Base-by-base conservation (phyloP, 2,329 filamentous ascomycete species). In the Didymella keratinophila region DNA sequence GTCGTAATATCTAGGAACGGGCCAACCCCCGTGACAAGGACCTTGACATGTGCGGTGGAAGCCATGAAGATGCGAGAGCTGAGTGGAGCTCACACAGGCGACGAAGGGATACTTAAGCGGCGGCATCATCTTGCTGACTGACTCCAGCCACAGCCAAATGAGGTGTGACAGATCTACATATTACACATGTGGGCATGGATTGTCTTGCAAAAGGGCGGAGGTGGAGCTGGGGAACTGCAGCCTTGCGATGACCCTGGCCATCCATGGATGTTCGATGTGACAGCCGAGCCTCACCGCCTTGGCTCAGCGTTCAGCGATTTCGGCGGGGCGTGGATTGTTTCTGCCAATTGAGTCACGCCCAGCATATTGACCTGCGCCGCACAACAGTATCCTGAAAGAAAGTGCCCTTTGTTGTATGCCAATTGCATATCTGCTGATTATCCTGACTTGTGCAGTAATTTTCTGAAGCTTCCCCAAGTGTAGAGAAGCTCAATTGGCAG, bases 1-100 rank as follows among this genome's bases (percentile, higher is more conserved):
- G 88, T 79, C 27, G 87, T 86, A 71, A 72, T 88, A 43, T 88
- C 82, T 67, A 89, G 87, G 76, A 96, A 96, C 1, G 92, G 78
- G 45, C 78, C 79, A 65, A 81, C 81, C 18, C 79, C 79, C 9
- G 78, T 82, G n/a, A 83, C 75, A 20, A 82, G 68, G 34, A 82
- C 78, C 52, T 77, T 81, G 52, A 78, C 20, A 39, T 48, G 23
- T 25, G 28, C 20, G 4, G 52, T 25, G 30, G 45, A 30, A 10
- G 46, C 23, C 46, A 46, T 46, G 25, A 16, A 11, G 20, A 27
- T 23, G 37, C 7, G 37, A 8, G 20, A 20, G 49, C 27, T 20
- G 14, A 21, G 25, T 9, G 16, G 16, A n/a, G 8, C 11, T 10
- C 1, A 16, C 44, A 9, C 28, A 37, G 21, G 23, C 32, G 9